phyloP scores from a whole-genome alignment of 495 filamentous ascomycete genomes.

The Annulohypoxylon maeteangense region DNA sequence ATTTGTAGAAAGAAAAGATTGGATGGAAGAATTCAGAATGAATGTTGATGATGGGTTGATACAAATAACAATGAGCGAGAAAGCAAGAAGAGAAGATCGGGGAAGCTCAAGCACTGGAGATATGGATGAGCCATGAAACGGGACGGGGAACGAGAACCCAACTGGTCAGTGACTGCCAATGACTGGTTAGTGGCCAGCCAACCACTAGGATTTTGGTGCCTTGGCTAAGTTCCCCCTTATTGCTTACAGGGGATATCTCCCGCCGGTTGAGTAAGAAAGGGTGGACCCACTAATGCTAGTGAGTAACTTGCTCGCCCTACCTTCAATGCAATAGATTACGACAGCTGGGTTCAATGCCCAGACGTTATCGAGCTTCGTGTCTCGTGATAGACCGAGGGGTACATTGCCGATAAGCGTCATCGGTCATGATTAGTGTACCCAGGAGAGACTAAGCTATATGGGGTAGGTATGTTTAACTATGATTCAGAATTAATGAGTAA shows the following conservation, averaged over 20 bases:
- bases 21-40: conserved; percentile 45
- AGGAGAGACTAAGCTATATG: conserved; percentile 6
- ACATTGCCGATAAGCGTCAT: conserved; percentile 41
- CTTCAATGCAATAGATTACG: conserved; percentile 33
- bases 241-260: conserved; percentile 25
- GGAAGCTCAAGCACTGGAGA: conserved; percentile 38
- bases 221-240: conserved; percentile 40
- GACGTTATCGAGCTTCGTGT: conserved; percentile 27
- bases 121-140: conserved; percentile 47
- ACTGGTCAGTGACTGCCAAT: conserved; percentile 44
- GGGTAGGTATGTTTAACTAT: conserved; percentile 11
- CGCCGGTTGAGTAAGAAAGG: background rate
- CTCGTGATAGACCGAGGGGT: conserved; percentile 40
- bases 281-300: conserved; percentile 30
- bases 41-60: conserved; percentile 37
- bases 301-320: conserved; percentile 32
- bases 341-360: conserved; percentile 12
- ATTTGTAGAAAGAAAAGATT: conserved; percentile 3
- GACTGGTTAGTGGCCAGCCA: conserved; percentile 46
- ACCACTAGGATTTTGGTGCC: conserved; percentile 35
- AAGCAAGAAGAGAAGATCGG: conserved; percentile 43
- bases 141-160: conserved; percentile 45
- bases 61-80: conserved; percentile 48
- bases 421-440: conserved; percentile 16
- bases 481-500: background rate